phyloP scores from a whole-genome alignment of 495 filamentous ascomycete species.

The Diplogelasinospora grovesii region DNA sequence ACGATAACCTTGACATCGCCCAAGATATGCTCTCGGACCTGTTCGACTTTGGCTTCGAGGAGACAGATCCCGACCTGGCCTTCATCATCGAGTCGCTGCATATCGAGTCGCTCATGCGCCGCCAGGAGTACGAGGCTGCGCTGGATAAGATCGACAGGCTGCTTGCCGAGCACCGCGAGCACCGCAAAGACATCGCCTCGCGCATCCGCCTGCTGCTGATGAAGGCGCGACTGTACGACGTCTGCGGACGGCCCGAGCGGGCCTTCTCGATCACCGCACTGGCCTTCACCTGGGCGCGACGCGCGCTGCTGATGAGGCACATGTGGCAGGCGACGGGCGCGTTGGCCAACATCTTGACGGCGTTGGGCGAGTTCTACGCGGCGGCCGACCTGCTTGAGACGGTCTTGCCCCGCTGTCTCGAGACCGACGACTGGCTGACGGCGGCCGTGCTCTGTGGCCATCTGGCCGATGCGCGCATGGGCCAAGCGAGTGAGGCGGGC shows the following conservation, averaged over 20 bases:
- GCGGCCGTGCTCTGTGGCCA: conserved; percentile 63
- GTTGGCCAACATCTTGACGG: conserved; percentile 61
- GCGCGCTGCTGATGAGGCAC: conserved; percentile 60
- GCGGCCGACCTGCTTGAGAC: conserved; percentile 60
- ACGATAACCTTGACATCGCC: conserved; percentile 60
- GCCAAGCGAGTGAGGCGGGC: conserved; percentile 58
- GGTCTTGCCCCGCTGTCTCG: conserved; percentile 75
- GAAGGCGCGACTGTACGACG: conserved; percentile 69
- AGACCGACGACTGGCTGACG: conserved; percentile 60
- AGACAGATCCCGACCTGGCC: conserved; percentile 60
- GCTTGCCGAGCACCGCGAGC: conserved; percentile 56
- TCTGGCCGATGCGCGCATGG: conserved; percentile 81
- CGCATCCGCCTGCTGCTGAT: conserved; percentile 67
- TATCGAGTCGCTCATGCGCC: conserved; percentile 64
- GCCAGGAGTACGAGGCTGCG: conserved; percentile 55
- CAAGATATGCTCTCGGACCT: conserved; percentile 58
- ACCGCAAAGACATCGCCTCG: conserved; percentile 66
- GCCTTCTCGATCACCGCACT: conserved; percentile 79
- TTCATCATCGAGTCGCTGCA: conserved; percentile 63
- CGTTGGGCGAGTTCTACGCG: conserved; percentile 67
- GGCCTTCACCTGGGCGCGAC: conserved; percentile 70
- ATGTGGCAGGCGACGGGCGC: conserved; percentile 73
- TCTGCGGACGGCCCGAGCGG: conserved; percentile 64
- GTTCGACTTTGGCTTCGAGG: conserved; percentile 38
- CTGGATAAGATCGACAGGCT: conserved; percentile 62